Evolutionary conservation across 257 asterid species (phyloP), one percentile per base, ranked within the genome.

Genomic region (Knoxia roxburghii): DNA sequence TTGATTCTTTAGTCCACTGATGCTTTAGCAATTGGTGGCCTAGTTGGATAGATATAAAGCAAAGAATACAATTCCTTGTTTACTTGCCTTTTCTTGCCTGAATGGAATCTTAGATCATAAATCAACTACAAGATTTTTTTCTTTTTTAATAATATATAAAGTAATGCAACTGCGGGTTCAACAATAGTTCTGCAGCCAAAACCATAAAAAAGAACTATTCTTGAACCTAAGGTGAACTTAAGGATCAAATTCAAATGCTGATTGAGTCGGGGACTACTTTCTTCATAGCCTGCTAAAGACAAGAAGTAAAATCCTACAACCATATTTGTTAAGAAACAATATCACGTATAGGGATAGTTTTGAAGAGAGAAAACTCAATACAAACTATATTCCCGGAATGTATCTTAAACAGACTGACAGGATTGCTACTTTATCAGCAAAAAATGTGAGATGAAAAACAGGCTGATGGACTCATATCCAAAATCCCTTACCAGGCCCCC

Each of bases 21-120:
- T 65, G 66, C 62, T 24, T 45, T 46, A 20, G 33, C 18, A 65
- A 30, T 65, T 68, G 6, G 21, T 65, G 40, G 68, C 49, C 61
- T 59, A 43, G 57, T 50, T 45, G 56, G 41, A 58, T 27, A 56
- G 58, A 21, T 55, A 30, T 41, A 45, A 81, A 77, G 87, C 69
- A 79, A 84, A 50, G 85, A 77, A 84, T 84, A 72, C 26, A 63
- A 80, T 84, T 81, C 87, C 55, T 59, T 2, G 41, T 9, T 26
- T 10, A 23, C 41, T 24, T 65, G 43, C 24, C 53, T 56, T 64
- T 60, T 21, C 33, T 55, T 57, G 48, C 48, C 8, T 18, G 35
- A 24, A 23, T 0, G 69, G 66, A 50, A 64, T 4, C 76, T 21
- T n/a, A 39, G 49, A 32, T 32, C n/a, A 21, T 35, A 20, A 50